These are phyloP conservation scores for Candida rishiriensis DNA, from an alignment of 805 yeast genomes.

Conservation along the genomic window DNA sequence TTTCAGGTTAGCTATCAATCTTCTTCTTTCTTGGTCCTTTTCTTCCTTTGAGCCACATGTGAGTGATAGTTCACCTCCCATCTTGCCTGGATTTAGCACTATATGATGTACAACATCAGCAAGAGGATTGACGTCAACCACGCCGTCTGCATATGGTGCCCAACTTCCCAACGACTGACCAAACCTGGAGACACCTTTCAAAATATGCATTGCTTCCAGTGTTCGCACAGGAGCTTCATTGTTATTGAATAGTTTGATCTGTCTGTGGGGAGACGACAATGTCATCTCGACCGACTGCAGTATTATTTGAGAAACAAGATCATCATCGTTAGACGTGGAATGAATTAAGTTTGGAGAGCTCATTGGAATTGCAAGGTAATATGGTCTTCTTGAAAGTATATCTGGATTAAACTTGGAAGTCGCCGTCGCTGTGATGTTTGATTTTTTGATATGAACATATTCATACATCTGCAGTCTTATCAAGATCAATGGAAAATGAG, in stretches of 20 bases:
- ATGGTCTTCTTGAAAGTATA: constrained; percentile 53
- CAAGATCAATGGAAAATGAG: constrained; percentile 53
- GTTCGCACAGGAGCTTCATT: constrained; percentile 38
- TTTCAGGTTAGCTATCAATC: constrained; percentile 46
- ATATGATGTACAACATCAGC: constrained; percentile 40
- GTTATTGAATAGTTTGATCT: constrained; percentile 35
- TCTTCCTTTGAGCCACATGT: constrained; percentile 12
- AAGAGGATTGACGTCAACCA: constrained; percentile 62
- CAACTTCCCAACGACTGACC: constrained; percentile 65
- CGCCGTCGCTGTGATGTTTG: constrained; percentile 3
- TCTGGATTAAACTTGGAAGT: constrained; percentile 29
- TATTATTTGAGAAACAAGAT: constrained; percentile 47
- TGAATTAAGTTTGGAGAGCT: constrained; percentile 67
- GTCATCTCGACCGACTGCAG: constrained; percentile 57
- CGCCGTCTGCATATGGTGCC: constrained; percentile 67
- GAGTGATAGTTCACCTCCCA: constrained; percentile 14
- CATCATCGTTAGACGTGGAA: constrained; percentile 35
- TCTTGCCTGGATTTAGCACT: constrained; percentile 25
- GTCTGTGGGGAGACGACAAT: constrained; percentile 40
- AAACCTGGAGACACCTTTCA: constrained; percentile 60
- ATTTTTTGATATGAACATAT: constrained; percentile 20
- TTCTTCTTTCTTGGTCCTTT: constrained; percentile 22
- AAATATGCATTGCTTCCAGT: constrained; percentile 50
- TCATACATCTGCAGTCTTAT: constrained; percentile 71
- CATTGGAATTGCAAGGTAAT: constrained; percentile 61